phyloP scores from a whole-genome alignment of 228 moss, liverwort and hornwort genomes.

The Sphagnum magellanicum region DNA sequence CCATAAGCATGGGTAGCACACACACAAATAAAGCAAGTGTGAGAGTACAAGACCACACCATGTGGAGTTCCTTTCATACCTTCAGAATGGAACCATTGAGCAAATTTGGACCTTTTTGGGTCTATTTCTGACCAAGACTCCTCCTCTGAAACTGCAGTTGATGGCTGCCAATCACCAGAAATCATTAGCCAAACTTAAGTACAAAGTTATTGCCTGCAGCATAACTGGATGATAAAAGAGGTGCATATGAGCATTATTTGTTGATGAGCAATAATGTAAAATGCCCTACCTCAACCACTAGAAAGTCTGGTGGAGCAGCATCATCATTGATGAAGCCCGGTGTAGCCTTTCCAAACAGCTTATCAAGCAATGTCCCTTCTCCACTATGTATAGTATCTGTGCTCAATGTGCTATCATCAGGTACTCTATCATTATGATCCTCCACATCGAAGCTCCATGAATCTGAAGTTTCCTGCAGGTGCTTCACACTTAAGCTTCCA shows the following conservation, averaged over 20 bases:
- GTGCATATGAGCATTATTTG: no score
- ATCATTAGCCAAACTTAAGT: neutral
- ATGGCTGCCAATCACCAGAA: slow-evolving; percentile 39
- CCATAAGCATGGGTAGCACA: no score
- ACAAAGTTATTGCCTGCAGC: neutral
- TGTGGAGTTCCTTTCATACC: slow-evolving; percentile 28
- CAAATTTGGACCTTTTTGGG: slow-evolving; percentile 78
- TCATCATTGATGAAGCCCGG: slow-evolving; percentile 40
- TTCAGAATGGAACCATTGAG: slow-evolving; percentile 78
- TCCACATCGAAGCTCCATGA: slow-evolving; percentile 40
- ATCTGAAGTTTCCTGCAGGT: slow-evolving; percentile 21
- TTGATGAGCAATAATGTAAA: neutral
- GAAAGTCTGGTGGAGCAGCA: slow-evolving; percentile 36
- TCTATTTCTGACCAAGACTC: slow-evolving; percentile 59
- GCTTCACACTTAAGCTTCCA: slow-evolving; percentile 30
- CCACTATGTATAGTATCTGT: slow-evolving; percentile 29
- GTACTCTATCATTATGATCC: slow-evolving; percentile 23
- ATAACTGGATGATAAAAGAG: no score
- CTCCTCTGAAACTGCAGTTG: slow-evolving; percentile 37
- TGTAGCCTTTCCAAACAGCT: slow-evolving; percentile 66
- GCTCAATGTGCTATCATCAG: slow-evolving; percentile 28
- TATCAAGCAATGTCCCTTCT: slow-evolving; percentile 79
- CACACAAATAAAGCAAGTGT: no score
- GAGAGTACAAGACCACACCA: no score
- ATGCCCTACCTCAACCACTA: slow-evolving; percentile 52